Evolutionary conservation across 163 green algal species (phyloP).

Genomic region (Volvox carteri): DNA sequence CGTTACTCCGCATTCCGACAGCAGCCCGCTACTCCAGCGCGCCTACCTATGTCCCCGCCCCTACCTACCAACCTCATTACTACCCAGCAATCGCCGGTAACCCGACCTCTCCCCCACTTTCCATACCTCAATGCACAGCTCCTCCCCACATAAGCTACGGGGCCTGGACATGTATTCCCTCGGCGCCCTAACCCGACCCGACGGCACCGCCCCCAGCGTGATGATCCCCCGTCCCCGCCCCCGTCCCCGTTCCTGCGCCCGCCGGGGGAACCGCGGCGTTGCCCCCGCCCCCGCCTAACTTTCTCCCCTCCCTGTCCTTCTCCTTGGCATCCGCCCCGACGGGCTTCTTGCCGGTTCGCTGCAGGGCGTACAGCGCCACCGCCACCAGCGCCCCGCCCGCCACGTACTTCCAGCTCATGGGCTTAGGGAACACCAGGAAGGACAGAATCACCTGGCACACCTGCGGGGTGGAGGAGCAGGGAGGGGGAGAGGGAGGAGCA

Average conservation of each 20-base stretch:
- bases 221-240: neutral
- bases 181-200: neutral
- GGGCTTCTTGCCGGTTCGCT: constrained; percentile 54
- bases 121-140: no score
- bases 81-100: no score
- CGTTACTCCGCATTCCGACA: no score
- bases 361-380: constrained; percentile 63
- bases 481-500: neutral
- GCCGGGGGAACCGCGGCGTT: no score
- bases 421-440: constrained; percentile 72
- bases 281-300: neutral
- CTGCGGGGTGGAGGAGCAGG: constrained; percentile 11
- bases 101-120: no score
- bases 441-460: constrained; percentile 63
- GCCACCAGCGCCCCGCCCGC: constrained; percentile 61
- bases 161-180: no score
- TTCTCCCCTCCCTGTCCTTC: neutral
- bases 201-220: neutral
- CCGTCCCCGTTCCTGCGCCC: neutral
- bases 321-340: neutral
- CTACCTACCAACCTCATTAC: no score
- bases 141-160: no score
- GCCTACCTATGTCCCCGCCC: no score
- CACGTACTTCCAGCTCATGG: constrained; percentile 67
- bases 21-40: no score